Evolutionary conservation across 768 basidiomycete species (phyloP).

Genomic region (Megacollybia marginata): DNA sequence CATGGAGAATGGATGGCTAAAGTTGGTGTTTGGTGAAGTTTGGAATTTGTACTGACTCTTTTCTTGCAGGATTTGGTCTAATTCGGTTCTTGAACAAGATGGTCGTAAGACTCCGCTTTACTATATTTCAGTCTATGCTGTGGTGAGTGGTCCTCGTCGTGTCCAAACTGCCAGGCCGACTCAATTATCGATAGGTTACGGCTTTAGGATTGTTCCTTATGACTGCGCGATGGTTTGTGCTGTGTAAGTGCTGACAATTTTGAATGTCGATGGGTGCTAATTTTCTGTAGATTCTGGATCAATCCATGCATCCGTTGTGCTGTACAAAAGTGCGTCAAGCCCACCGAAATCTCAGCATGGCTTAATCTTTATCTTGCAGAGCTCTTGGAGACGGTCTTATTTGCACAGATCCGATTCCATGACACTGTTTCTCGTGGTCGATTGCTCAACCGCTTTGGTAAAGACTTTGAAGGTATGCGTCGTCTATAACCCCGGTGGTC

Average conservation of each 20-base stretch:
- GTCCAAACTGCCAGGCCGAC: neutral
- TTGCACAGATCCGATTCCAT: slow-evolving; percentile 88
- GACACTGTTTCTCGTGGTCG: slow-evolving; percentile 87
- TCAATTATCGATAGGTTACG: neutral
- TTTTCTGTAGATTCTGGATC: slow-evolving; percentile 53
- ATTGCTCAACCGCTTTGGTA: slow-evolving; percentile 77
- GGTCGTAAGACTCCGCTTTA: slow-evolving; percentile 38
- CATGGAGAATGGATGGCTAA: slow-evolving; percentile 66
- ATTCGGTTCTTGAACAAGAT: slow-evolving; percentile 32
- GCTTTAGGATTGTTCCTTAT: slow-evolving; percentile 35
- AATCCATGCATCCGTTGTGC: slow-evolving; percentile 70
- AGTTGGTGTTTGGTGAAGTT: slow-evolving; percentile 20
- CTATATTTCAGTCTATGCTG: slow-evolving; percentile 69
- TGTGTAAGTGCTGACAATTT: slow-evolving; percentile 43
- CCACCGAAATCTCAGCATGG: too few relatives aligned
- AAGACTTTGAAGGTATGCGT: slow-evolving; percentile 73
- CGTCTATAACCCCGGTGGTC: slow-evolving; percentile 2
- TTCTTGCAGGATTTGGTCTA: slow-evolving; percentile 46
- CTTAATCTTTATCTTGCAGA: slow-evolving; percentile 18
- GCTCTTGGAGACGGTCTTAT: slow-evolving; percentile 73
- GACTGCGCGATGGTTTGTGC: slow-evolving; percentile 61
- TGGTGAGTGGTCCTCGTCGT: slow-evolving; percentile 32
- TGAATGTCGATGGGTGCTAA: slow-evolving; percentile 1
- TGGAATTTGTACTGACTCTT: slow-evolving; percentile 9
- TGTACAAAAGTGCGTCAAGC: slow-evolving; percentile 53